Evolutionary conservation across 2,329 filamentous ascomycete species (phyloP).

Genomic region (Trichophyton equinum): DNA sequence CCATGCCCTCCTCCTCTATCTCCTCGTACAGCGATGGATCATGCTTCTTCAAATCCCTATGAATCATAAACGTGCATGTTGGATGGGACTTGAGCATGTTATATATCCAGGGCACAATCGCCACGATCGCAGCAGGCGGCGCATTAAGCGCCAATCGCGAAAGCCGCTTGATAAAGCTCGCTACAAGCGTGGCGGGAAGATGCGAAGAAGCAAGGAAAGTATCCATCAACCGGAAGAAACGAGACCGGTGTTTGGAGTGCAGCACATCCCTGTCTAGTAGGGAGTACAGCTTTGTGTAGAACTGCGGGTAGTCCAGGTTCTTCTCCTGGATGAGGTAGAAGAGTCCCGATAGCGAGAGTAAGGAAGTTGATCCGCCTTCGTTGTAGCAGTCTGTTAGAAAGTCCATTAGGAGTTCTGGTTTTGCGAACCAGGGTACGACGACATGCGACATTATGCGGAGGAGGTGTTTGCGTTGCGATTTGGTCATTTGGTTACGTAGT

Average conservation of each 20-base stretch:
- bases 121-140: conserved; percentile 78
- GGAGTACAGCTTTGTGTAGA: conserved; percentile 89
- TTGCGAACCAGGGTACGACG: conserved; percentile 79
- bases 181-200: conserved; percentile 77
- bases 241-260: conserved; percentile 86
- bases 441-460: conserved; percentile 62
- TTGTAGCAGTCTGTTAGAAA: conserved; percentile 94
- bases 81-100: conserved; percentile 87
- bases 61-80: conserved; percentile 89
- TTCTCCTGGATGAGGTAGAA: conserved; percentile 89
- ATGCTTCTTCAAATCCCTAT: conserved; percentile 44
- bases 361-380: conserved; percentile 68
- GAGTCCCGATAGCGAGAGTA: conserved; percentile 80
- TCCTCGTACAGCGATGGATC: conserved; percentile 17
- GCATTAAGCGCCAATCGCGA: conserved; percentile 73
- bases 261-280: conserved; percentile 74
- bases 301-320: conserved; percentile 90
- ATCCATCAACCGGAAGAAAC: conserved; percentile 84
- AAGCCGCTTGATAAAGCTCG: conserved; percentile 93
- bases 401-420: conserved; percentile 83
- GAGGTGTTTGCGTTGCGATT: conserved; percentile 65
- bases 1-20: conserved; percentile 50
- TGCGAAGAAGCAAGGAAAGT: conserved; percentile 85
- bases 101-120: conserved; percentile 85
- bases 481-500: conserved; percentile 51